Evolutionary conservation across 306 rosid species (phyloP), one percentile per base, ranked within the genome.

Genomic region (Phaseolus lunatus): DNA sequence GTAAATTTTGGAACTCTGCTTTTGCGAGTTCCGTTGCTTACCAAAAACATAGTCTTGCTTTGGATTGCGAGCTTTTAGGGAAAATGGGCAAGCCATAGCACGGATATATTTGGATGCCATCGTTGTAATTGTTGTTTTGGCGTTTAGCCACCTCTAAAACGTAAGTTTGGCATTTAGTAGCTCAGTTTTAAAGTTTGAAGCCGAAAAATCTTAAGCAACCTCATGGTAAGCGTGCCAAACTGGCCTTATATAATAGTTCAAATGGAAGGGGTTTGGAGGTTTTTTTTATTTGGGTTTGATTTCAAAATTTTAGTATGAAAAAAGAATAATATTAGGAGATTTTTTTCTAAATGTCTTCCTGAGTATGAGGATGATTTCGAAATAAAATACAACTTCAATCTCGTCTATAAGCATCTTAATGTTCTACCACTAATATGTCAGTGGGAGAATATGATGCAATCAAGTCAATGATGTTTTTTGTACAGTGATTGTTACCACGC

Each of bases 361-460:
- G 41, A 23, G 63, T 4, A 18, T 23, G 63, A 15, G 20, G 11
- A 59, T 58, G 4, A 24, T 58, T 58, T 58, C 18, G 19, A 56
- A 22, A 5, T 58, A 58, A 58, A 9, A 20, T 20, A 20, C 14
- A 53, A 58, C 37, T 26, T 27, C 3, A 27, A 3, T 7, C 41
- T 59, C 66, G 37, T 59, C 11, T 15, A 5, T 15, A 5, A 48
- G 73, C 65, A 61, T 31, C 45, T 27, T 62, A 29, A 59, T 61
- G 19, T 23, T 8, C 26, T 26, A 23, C 9, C 49, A 29, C 39
- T 14, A 14, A 44, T 44, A 9, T 26, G 35, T 68, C 29, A 44
- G 47, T 11, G 15, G 35, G 41, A 29, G 81, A 54, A 53, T 78
- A 9, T 26, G 69, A 53, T 56, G 35, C 43, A 67, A 67, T 77